A percentile compares a stretch with the other conserved stretches of the same genome.
Evolutionary conservation across 768 basidiomycete species (phyloP).

Genomic region (Leucocoprinus birnbaumii): DNA sequence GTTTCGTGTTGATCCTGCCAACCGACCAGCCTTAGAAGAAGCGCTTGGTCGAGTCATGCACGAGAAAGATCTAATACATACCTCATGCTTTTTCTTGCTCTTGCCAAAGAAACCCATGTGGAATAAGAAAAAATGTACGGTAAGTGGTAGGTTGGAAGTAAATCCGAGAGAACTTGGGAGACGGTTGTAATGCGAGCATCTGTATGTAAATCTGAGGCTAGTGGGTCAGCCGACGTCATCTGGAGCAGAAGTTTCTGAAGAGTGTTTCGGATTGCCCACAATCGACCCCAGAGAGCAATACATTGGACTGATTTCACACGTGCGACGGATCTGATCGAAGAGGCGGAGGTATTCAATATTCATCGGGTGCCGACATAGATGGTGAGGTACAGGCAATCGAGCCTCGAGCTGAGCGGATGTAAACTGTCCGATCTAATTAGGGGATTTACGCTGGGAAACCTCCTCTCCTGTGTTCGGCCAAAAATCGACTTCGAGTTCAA

Average conservation of each 20-base stretch:
- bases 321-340: background rate
- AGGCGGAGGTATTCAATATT: background rate
- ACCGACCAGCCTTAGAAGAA: background rate
- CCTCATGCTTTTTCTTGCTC: slow-evolving; percentile 7
- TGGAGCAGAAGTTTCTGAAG: background rate
- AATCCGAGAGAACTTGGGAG: no score
- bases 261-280: slow-evolving; percentile 5
- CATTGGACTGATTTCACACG: background rate
- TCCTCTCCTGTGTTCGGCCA: slow-evolving; percentile 50
- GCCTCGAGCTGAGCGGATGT: no score
- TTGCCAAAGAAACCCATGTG: slow-evolving; percentile 1
- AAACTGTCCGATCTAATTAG: no score
- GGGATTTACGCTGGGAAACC: slow-evolving; percentile 1
- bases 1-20: background rate
- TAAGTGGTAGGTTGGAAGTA: background rate
- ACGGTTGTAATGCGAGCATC: background rate
- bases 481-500: slow-evolving; percentile 60
- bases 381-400: no score
- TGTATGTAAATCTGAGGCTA: background rate
- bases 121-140: background rate
- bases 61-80: background rate
- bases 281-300: background rate
- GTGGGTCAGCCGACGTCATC: slow-evolving; percentile 4
- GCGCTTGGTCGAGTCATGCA: background rate
- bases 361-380: no score